Evolutionary conservation across 352 stramenopile species (phyloP).

Genomic region (Phytophthora multivora): DNA sequence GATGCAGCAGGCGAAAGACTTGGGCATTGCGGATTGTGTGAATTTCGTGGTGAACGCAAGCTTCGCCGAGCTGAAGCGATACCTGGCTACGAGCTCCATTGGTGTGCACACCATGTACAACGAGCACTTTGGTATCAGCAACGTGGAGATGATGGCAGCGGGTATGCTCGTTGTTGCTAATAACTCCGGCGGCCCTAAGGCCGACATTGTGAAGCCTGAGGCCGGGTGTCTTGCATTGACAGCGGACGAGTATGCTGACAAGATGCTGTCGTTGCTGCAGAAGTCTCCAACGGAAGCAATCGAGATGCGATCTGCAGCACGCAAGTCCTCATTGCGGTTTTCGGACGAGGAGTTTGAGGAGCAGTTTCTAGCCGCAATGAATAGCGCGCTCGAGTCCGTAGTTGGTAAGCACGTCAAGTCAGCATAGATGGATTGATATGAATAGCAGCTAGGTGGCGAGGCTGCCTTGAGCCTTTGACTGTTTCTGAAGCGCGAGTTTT

Average conservation of each 20-base stretch:
- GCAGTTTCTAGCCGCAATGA: slow-evolving; percentile 65
- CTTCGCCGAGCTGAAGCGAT: slow-evolving; percentile 91
- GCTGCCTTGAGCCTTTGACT: neutral
- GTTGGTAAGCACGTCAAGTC: slow-evolving; percentile 17
- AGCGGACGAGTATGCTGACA: slow-evolving; percentile 89
- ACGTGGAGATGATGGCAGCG: slow-evolving; percentile 99
- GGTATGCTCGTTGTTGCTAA: slow-evolving; percentile 97
- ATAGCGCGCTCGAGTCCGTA: slow-evolving; percentile 24
- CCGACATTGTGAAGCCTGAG: slow-evolving; percentile 90
- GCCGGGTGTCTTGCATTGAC: slow-evolving; percentile 86
- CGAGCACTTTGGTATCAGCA: slow-evolving; percentile 99
- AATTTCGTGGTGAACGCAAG: slow-evolving; percentile 96
- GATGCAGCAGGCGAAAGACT: slow-evolving; percentile 68
- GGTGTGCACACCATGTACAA: slow-evolving; percentile 99
- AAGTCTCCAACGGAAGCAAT: slow-evolving; percentile 32
- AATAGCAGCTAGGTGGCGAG: slow-evolving; percentile 12
- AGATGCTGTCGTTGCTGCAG: slow-evolving; percentile 70
- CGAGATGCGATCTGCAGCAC: slow-evolving; percentile 48
- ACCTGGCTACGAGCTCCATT: slow-evolving; percentile 85
- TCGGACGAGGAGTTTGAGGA: slow-evolving; percentile 74
- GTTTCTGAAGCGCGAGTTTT: neutral
- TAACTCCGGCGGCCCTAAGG: slow-evolving; percentile 96
- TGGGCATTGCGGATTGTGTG: slow-evolving; percentile 86
- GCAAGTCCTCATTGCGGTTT: slow-evolving; percentile 63
- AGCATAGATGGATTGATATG: slow-evolving; percentile 24